A percentile compares a stretch with the other conserved stretches of the same genome.
These are phyloP conservation scores for Hypoxylon lienhwacheense DNA, from an alignment of 495 filamentous ascomycete species.

Conservation along the genomic window DNA sequence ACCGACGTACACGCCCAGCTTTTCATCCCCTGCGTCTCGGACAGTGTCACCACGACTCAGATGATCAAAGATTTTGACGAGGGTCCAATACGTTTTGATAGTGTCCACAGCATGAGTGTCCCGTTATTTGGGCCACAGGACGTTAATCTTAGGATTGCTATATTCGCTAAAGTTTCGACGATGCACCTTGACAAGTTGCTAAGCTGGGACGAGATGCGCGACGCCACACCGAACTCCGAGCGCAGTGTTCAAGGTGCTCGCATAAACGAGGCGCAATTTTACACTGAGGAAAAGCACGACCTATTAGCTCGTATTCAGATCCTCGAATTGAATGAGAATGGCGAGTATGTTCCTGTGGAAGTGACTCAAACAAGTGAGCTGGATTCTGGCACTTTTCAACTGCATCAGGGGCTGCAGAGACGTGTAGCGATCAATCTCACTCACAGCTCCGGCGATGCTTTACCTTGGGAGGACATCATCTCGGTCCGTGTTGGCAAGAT, in stretches of 20 bases:
- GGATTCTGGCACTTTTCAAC: slow-evolving; percentile 85
- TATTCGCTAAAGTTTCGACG: slow-evolving; percentile 86
- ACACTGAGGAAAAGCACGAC: slow-evolving; percentile 89
- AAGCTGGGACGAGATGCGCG: slow-evolving; percentile 98
- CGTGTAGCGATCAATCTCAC: slow-evolving; percentile 82
- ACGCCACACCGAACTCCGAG: slow-evolving; percentile 56
- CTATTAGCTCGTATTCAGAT: slow-evolving; percentile 85
- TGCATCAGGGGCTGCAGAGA: slow-evolving; percentile 93
- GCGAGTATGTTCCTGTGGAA: slow-evolving; percentile 89
- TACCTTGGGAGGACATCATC: slow-evolving; percentile 82
- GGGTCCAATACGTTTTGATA: slow-evolving; percentile 91
- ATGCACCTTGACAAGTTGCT: slow-evolving; percentile 98
- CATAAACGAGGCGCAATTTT: slow-evolving; percentile 89
- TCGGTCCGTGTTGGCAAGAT: slow-evolving; percentile 76
- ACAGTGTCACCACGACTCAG: slow-evolving; percentile 91
- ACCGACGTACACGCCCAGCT: slow-evolving; percentile 95
- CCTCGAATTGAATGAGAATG: slow-evolving; percentile 85
- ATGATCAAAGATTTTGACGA: slow-evolving; percentile 96
- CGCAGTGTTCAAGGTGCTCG: slow-evolving; percentile 69
- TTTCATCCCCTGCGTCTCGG: slow-evolving; percentile 88
- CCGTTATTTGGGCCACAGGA: slow-evolving; percentile 79
- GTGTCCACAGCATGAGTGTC: slow-evolving; percentile 97
- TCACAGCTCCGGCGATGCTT: slow-evolving; percentile 82
- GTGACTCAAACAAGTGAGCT: slow-evolving; percentile 80
- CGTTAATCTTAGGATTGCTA: slow-evolving; percentile 79